phyloP scores from a whole-genome alignment of 495 filamentous ascomycete genomes.

The Cenococcum geophilum region DNA sequence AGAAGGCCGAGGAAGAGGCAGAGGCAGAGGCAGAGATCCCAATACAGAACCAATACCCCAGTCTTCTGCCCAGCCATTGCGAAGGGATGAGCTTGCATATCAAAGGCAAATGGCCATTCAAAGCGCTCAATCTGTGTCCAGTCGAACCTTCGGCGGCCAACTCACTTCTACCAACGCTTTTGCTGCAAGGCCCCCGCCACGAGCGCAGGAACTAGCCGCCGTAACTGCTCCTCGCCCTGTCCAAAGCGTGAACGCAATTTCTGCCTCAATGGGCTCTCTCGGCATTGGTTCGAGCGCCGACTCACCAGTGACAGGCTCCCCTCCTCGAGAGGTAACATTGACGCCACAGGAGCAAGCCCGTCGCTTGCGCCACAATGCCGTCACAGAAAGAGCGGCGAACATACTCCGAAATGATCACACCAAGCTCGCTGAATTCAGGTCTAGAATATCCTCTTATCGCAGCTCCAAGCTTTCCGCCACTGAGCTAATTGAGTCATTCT shows the following conservation, averaged over 20 bases:
- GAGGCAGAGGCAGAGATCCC: conserved; percentile 60
- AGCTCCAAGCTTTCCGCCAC: conserved; percentile 58
- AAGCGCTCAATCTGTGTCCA: conserved; percentile 69
- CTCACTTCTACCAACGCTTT: conserved; percentile 54
- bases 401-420: conserved; percentile 65
- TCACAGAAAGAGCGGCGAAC: conserved; percentile 75
- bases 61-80: conserved; percentile 74
- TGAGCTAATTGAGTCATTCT: conserved; percentile 75
- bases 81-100: conserved; percentile 84
- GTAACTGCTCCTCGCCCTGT: conserved; percentile 39
- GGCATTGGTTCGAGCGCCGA: conserved; percentile 8
- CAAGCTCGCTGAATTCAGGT: conserved; percentile 72
- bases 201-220: conserved; percentile 36
- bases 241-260: conserved; percentile 21
- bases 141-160: conserved; percentile 75
- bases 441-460: conserved; percentile 67
- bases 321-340: background rate
- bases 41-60: conserved; percentile 72
- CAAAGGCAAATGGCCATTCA: conserved; percentile 90
- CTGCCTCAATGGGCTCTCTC: conserved; percentile 13
- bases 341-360: conserved; percentile 74
- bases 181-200: conserved; percentile 40
- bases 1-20: conserved; percentile 45
- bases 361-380: conserved; percentile 65
- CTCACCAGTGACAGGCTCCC: background rate